Conservation (phyloP, 2,329 filamentous ascomycete genomes). For the Thielaviopsis euricoi region DNA sequence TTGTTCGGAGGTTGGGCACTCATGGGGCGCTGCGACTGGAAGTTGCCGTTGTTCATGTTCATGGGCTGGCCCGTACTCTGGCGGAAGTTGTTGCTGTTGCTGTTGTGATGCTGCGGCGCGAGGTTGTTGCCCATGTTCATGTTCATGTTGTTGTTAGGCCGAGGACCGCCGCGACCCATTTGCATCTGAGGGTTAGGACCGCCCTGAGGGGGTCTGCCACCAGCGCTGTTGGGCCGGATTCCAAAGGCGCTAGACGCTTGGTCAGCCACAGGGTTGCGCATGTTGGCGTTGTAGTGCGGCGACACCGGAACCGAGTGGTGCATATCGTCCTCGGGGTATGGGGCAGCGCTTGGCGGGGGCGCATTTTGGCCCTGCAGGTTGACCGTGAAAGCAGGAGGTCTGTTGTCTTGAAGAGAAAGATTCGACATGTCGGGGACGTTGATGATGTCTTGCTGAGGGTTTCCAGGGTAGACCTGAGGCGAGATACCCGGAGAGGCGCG, state of each 20-base stretch:
- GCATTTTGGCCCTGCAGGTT: conserved; percentile 25
- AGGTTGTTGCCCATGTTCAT: conserved; percentile 3
- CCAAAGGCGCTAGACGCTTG: conserved; percentile 36
- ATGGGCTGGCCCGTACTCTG: conserved; percentile 6
- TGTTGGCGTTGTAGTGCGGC: conserved; percentile 28
- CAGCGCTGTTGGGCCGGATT: conserved; percentile 29
- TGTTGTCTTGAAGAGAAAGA: conserved; percentile 17
- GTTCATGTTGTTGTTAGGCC: neutral
- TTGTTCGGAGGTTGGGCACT: conserved; percentile 7
- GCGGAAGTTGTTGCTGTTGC: conserved; percentile 3
- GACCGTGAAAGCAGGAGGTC: conserved; percentile 34
- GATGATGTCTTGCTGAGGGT: conserved; percentile 10
- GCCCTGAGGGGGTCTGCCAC: neutral
- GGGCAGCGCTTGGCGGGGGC: conserved; percentile 28
- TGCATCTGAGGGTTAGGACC: conserved; percentile 3
- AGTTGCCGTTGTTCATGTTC: conserved; percentile 3
- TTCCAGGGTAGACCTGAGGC: conserved; percentile 14
- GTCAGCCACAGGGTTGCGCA: conserved; percentile 32
- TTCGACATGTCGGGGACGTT: conserved; percentile 24
- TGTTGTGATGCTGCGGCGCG: neutral
- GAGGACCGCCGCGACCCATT: conserved; percentile 10
- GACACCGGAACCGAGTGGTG: conserved; percentile 18
- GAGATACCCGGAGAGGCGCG: conserved; percentile 11
- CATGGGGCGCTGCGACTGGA: conserved; percentile 5
- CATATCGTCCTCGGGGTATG: conserved; percentile 38